Conservation (phyloP, 441 rosid genomes). For the Corymbia citriodora region DNA sequence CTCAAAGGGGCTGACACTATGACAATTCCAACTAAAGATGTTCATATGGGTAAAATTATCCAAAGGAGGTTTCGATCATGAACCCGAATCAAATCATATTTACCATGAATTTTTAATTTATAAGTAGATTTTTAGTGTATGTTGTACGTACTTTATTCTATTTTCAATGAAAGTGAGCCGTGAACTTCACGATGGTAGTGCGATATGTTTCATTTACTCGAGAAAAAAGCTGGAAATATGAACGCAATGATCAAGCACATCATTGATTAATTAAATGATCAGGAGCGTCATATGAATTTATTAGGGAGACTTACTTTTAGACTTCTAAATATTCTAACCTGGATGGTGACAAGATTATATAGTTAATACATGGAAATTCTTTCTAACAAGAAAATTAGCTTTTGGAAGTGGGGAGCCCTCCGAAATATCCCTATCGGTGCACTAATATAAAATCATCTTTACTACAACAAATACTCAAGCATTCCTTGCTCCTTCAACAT, state of each 20-base stretch:
- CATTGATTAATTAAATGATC: rapidly evolving
- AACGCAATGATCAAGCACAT: rapidly evolving
- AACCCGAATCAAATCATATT: background rate
- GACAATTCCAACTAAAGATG: rapidly evolving
- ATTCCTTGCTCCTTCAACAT: too few species aligned
- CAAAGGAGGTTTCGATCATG: background rate
- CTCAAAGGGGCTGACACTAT: background rate
- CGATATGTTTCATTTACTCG: rapidly evolving
- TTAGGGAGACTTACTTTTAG: too few species aligned
- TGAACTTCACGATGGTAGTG: rapidly evolving
- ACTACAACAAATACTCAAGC: too few species aligned
- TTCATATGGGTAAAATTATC: background rate
- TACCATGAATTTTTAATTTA: background rate
- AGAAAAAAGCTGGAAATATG: rapidly evolving
- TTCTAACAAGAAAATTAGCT: too few species aligned
- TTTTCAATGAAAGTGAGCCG: background rate
- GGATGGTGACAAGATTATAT: too few species aligned
- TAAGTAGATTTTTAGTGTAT: background rate
- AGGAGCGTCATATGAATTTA: too few species aligned
- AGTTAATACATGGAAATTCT: too few species aligned
- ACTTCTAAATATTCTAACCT: too few species aligned
- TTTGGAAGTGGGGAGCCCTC: too few species aligned
- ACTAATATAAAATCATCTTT: too few species aligned
- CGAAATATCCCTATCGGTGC: too few species aligned
- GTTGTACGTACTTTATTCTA: background rate